Evolutionary conservation across 768 basidiomycete genomes (phyloP), one percentile per base, ranked within the genome.

Genomic region (Chalciporus chontae): DNA sequence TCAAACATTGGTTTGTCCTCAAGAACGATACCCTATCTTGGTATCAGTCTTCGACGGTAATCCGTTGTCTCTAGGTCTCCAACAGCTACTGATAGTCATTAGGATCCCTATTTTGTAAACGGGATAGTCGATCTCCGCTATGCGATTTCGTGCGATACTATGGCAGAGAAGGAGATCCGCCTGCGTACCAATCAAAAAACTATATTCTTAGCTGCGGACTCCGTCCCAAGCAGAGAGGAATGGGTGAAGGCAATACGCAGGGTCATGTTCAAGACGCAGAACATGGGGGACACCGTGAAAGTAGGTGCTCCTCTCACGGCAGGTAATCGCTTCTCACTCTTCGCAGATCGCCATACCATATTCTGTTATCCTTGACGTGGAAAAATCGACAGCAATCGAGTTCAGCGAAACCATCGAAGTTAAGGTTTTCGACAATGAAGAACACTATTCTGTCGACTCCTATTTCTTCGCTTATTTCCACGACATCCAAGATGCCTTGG

Each of bases 91-190:
- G 36, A 43, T 38, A 17, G 43, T 24, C 13, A 24, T 21, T 53
- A 95, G 93, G 94, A 99, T 60, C 95, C 94, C 2, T 99, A 99
- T 69, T 99, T 99, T 67, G 90, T 94, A 10, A 90, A 94, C 57
- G 96, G 94, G 21, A 93, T 97, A 48, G 78, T 94, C n/a, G 93
- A 96, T 61, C 72, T 99, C 27, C 89, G 94, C 52, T 98, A 98
- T 68, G 88, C 89, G 7, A 87, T 91, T 40, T 80, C 87, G 19
- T 96, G 95, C 64, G 94, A 97, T 47, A 74, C 90, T 0, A 69
- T 76, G 3, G 79, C 81, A 13, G 87, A 93, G 58, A 87, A 77
- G 59, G 89, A 84, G 39, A 85, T 97, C 62, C 87, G 87, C 40
- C 67, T 97, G 18, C 75, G 89, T 27, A 94, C 93, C 7, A 87